Evolutionary conservation across 2,329 filamentous ascomycete species (phyloP).

Genomic region (Periglandula ipomoeae): DNA sequence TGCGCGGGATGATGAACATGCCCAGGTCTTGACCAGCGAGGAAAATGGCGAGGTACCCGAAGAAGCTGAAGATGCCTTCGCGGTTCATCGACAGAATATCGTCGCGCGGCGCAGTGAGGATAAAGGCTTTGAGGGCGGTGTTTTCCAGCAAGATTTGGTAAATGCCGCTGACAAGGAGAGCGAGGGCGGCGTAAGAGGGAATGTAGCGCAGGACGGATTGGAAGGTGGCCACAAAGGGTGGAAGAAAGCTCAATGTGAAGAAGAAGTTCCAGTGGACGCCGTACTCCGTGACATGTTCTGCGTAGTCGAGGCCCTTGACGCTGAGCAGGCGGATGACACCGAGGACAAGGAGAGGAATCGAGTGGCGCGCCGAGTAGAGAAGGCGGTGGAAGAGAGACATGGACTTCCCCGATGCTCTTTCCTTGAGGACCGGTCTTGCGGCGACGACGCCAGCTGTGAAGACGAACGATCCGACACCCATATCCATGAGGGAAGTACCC

Average conservation of each 20-base stretch:
- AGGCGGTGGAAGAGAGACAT: conserved; percentile 50
- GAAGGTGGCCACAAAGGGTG: conserved; percentile 79
- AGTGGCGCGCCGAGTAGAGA: conserved; percentile 62
- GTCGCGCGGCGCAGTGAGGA: conserved; percentile 71
- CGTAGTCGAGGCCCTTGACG: conserved; percentile 92
- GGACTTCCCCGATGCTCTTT: conserved; percentile 42
- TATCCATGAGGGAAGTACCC: conserved; percentile 98
- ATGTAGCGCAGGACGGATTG: conserved; percentile 62
- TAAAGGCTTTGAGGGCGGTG: conserved; percentile 70
- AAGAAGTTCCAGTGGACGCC: conserved; percentile 99
- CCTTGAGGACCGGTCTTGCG: conserved; percentile 69
- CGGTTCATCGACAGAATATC: conserved; percentile 82
- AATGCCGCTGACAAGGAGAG: conserved; percentile 54
- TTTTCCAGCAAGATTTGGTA: conserved; percentile 73
- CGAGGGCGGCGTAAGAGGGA: conserved; percentile 68
- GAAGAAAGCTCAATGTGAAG: conserved; percentile 83
- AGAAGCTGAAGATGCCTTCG: conserved; percentile 90
- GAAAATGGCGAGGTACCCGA: conserved; percentile 92
- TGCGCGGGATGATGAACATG: conserved; percentile 64
- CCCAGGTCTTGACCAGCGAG: conserved; percentile 80
- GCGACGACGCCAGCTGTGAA: conserved; percentile 90
- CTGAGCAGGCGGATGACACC: conserved; percentile 75
- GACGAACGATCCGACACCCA: conserved; percentile 95
- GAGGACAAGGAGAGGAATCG: conserved; percentile 70
- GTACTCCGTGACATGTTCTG: conserved; percentile 94